Conservation (phyloP, 2,329 filamentous ascomycete genomes). For the Aspergillus nomiae region DNA sequence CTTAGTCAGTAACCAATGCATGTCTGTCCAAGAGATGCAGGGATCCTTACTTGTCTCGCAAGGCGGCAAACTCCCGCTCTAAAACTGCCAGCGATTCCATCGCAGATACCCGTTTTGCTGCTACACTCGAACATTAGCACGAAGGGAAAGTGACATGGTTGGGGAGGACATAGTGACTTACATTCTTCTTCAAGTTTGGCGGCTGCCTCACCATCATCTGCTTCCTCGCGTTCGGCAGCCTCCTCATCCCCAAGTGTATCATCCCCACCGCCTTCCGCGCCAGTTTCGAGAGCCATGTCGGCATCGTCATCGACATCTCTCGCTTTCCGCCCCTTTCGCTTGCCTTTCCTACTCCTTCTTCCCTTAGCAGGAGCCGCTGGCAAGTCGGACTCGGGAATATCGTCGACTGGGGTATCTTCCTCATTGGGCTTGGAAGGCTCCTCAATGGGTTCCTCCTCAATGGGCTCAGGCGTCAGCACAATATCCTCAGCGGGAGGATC, state of each 20-base stretch:
- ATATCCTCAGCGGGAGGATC: conserved; percentile 38
- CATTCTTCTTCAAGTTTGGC: conserved; percentile 57
- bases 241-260: conserved; percentile 54
- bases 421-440: conserved; percentile 32
- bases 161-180: conserved; percentile 31
- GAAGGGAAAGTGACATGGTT: background rate
- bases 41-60: conserved; percentile 64
- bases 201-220: conserved; percentile 46
- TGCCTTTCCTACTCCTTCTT: conserved; percentile 49
- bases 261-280: conserved; percentile 47
- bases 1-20: conserved; percentile 1
- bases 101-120: conserved; percentile 75
- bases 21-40: background rate
- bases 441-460: conserved; percentile 37
- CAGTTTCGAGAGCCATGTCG: conserved; percentile 42
- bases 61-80: conserved; percentile 83
- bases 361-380: conserved; percentile 33
- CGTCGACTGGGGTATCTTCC: conserved; percentile 35
- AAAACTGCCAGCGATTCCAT: conserved; percentile 78
- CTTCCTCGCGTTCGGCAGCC: conserved; percentile 48
- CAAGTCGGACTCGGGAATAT: conserved; percentile 34
- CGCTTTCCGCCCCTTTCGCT: conserved; percentile 47
- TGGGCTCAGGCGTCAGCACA: conserved; percentile 36
- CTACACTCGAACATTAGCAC: conserved; percentile 47
- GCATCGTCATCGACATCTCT: conserved; percentile 42